These are phyloP conservation scores for Phytophthora sp. DNA, from an alignment of 352 stramenopile genomes.

Conservation along the genomic window DNA sequence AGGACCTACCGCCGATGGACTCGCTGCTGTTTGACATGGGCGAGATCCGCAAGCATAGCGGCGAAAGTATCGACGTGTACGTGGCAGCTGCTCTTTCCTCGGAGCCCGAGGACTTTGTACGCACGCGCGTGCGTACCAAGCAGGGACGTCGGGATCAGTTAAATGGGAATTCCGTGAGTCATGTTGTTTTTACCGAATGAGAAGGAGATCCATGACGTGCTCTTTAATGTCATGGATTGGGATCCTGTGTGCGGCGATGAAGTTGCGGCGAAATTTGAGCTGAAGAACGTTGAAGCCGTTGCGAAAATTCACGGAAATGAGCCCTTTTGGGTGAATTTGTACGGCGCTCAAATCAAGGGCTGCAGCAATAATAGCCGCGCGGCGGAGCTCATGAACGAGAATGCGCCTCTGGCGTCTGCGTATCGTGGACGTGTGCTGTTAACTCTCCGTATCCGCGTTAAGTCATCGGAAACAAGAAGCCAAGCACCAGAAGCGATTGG, in stretches of 20 bases:
- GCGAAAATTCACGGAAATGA: constrained; percentile 36
- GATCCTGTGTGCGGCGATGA: constrained; percentile 71
- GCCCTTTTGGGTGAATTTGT: constrained; percentile 81
- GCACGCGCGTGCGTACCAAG: constrained; percentile 72
- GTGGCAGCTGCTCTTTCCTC: constrained; percentile 47
- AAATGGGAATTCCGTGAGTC: constrained; percentile 71
- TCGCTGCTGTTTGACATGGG: constrained; percentile 55
- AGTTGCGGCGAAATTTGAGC: constrained; percentile 56
- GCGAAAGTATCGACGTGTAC: constrained; percentile 74
- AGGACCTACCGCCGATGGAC: constrained; percentile 72
- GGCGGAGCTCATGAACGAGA: constrained; percentile 66
- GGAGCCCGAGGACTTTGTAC: constrained; percentile 46
- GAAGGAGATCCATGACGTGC: constrained; percentile 29
- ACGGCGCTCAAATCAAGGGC: constrained; percentile 64
- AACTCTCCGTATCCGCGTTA: constrained; percentile 53
- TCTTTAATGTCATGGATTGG: constrained; percentile 74
- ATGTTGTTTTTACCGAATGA: constrained; percentile 53
- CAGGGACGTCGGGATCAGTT: constrained; percentile 66
- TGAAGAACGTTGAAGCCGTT: constrained; percentile 46
- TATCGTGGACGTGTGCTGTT: constrained; percentile 86
- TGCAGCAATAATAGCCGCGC: constrained; percentile 48
- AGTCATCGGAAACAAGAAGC: constrained; percentile 67
- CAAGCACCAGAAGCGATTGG: constrained; percentile 74
- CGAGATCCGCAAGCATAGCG: constrained; percentile 48
- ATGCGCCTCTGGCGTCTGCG: constrained; percentile 60